These are phyloP conservation scores for Thraustochytrium sp. DNA, from an alignment of 352 stramenopile genomes.

Conservation along the genomic window DNA sequence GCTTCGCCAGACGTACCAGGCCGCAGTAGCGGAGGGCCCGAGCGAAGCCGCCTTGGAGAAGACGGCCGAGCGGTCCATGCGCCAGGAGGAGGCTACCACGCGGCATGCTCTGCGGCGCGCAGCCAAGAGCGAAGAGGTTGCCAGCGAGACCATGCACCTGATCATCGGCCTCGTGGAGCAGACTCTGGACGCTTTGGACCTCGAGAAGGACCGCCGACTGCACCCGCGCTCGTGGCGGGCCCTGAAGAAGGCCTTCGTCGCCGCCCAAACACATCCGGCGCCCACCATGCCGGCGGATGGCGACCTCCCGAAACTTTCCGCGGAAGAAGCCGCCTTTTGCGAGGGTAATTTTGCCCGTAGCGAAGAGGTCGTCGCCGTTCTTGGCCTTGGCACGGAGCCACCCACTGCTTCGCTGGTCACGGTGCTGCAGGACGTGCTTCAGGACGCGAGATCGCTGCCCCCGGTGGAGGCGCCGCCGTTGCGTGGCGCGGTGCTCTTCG, in stretches of 20 bases:
- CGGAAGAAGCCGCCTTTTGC: background rate
- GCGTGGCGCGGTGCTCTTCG: background rate
- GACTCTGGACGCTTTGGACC: background rate
- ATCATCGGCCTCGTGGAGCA: background rate
- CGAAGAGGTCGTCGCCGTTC: background rate
- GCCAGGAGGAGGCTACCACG: background rate
- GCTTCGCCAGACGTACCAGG: too few species aligned
- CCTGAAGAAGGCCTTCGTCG: background rate
- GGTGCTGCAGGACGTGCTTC: background rate
- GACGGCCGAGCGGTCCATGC: background rate
- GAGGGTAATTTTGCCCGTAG: background rate
- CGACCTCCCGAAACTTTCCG: background rate
- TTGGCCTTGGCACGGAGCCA: background rate
- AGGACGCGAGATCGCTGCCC: background rate
- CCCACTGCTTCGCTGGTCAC: background rate
- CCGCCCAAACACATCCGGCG: background rate
- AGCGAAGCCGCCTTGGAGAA: too few species aligned
- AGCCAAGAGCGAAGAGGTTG: background rate
- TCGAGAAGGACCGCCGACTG: background rate
- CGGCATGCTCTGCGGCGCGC: background rate
- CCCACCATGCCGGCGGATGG: background rate
- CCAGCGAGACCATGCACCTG: background rate
- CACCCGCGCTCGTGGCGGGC: background rate
- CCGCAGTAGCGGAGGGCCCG: too few species aligned
- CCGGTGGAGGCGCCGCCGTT: background rate